These are phyloP conservation scores for Didymella segeticola DNA, from an alignment of 2,329 filamentous ascomycete species.

Conservation along the genomic window DNA sequence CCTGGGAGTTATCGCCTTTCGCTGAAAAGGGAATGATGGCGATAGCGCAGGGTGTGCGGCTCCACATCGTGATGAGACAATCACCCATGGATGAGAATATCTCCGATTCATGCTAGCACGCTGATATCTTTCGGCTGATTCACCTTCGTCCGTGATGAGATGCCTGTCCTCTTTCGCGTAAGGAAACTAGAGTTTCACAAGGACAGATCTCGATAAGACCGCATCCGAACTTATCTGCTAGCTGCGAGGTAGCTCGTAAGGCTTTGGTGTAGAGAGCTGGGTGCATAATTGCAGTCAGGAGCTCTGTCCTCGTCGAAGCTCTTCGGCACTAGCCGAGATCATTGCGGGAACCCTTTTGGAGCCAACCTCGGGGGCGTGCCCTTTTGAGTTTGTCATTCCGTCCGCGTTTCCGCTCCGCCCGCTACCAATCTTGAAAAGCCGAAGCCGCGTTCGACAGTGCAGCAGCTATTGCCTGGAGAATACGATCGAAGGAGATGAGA, in stretches of 20 bases:
- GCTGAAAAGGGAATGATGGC: constrained; percentile 25
- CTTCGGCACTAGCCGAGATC: constrained; percentile 36
- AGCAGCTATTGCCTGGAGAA: constrained; percentile 1
- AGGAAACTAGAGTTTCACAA: constrained; percentile 4
- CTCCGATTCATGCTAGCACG: constrained; percentile 30
- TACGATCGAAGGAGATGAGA: background rate
- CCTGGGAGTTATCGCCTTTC: constrained; percentile 19
- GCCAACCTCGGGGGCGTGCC: constrained; percentile 45
- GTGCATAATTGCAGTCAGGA: constrained; percentile 1
- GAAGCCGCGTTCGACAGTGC: constrained; percentile 25
- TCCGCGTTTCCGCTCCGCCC: constrained; percentile 43
- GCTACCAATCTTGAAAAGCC: constrained; percentile 29
- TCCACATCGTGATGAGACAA: constrained; percentile 30
- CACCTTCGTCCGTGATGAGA: constrained; percentile 12
- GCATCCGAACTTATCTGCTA: background rate
- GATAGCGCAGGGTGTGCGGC: constrained; percentile 27
- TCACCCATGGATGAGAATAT: constrained; percentile 21
- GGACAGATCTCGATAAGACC: background rate
- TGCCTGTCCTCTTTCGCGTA: constrained; percentile 7
- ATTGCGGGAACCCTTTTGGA: constrained; percentile 33
- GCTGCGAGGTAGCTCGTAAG: background rate
- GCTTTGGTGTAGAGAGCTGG: constrained; percentile 2
- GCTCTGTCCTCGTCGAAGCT: constrained; percentile 18
- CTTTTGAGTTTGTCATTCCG: constrained; percentile 29
- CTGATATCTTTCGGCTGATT: constrained; percentile 19